Evolutionary conservation across 345 rosid species (phyloP), one percentile per base, ranked within the genome.

Genomic region (Boechera divaricarpa): DNA sequence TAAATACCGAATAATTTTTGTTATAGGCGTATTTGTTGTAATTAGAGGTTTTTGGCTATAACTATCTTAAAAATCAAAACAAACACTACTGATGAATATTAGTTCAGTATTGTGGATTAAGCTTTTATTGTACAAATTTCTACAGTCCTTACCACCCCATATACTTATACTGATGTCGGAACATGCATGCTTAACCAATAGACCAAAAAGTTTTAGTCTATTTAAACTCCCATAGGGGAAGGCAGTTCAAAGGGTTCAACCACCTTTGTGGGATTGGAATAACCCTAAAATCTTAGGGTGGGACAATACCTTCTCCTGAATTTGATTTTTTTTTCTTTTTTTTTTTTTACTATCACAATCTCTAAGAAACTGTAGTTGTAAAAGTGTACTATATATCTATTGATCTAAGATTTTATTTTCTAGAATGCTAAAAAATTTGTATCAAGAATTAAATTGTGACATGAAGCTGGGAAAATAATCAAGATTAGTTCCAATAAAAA

Each of bases 271-370:
- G 12, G 60, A 67, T 13, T 67, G 60, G 8, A 11, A 51, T 67
- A 67, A 59, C 57, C 48, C 66, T 71, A 59, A 24, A 33, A 12
- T 10, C 41, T 24, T 62, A 39, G n/a, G 65, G 31, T 36, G 15
- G 16, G n/a, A 33, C 65, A 70, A 24, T 39, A 8, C 36, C 52
- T 63, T 28, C 52, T 42, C 10, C 36, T 63, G 53, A 63, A 11
- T 24, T 56, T 56, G 38, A 21, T 21, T 21, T 21, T 21, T 21
- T 21, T 21, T 12, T 13, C 7, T 15, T 11, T n/a, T 58, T 35
- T 6, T 2, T 0, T 48, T 6, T 48, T 32, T n/a, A 33, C 44
- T 58, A 16, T 58, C 2, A n/a, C 24, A 21, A 1, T 15, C 44
- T 58, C 26, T 1, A 35, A 9, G 21, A 33, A n/a, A 35, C 16